Evolutionary conservation across 768 basidiomycete species (phyloP).

Genomic region (Amanita pseudoporphyria): DNA sequence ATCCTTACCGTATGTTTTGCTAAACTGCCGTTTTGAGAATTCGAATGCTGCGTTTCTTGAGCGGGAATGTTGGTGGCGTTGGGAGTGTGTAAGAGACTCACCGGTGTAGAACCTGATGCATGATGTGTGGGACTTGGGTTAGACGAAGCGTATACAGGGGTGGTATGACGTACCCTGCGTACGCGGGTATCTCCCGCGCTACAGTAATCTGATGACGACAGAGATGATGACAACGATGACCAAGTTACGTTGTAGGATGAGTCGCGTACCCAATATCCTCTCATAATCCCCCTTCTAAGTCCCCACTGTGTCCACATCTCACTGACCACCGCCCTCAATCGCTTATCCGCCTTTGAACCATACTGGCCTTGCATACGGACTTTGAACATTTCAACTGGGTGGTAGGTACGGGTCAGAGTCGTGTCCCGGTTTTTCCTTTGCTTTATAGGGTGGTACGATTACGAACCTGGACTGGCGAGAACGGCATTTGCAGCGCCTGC

Average conservation of each 20-base stretch:
- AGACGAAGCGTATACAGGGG: neutral
- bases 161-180: conserved; percentile 60
- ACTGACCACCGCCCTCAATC: conserved; percentile 53
- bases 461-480: conserved; percentile 78
- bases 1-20: conserved; percentile 48
- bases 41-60: conserved; percentile 61
- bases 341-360: conserved; percentile 70
- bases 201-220: conserved; percentile 60
- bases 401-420: neutral
- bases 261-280: conserved; percentile 79
- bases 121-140: neutral
- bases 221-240: neutral
- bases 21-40: conserved; percentile 74
- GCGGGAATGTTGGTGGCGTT: neutral
- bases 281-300: conserved; percentile 82
- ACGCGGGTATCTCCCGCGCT: conserved; percentile 90
- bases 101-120: conserved; percentile 65
- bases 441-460: neutral
- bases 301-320: conserved; percentile 91
- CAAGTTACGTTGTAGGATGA: neutral
- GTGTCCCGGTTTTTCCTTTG: neutral
- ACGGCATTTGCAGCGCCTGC: conserved; percentile 89
- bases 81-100: conserved; percentile 13
- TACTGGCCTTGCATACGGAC: conserved; percentile 97
- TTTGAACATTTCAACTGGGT: conserved; percentile 93